Percentiles rank a stretch among this genome's conserved stretches.
Conservation (phyloP, 495 filamentous ascomycete genomes). For the Recurvomyces mirabilis region DNA sequence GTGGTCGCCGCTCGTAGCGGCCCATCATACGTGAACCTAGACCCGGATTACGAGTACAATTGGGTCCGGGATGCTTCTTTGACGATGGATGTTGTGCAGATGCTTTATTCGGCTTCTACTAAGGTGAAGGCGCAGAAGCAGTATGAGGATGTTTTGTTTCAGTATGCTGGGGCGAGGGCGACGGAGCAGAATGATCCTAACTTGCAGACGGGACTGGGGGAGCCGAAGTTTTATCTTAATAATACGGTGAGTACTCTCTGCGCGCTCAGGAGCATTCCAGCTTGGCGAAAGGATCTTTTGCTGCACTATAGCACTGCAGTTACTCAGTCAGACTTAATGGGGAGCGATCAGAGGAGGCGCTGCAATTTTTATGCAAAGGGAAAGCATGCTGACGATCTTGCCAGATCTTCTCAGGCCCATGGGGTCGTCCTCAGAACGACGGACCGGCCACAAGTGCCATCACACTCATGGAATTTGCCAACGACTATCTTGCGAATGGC, state of each 20-base stretch:
- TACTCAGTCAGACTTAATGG: no score
- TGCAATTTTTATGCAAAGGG: no score
- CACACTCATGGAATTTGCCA: slow-evolving; percentile 24
- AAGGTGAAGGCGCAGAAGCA: slow-evolving; percentile 5
- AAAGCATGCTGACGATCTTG: no score
- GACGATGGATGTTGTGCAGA: slow-evolving; percentile 23
- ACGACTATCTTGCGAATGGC: slow-evolving; percentile 18
- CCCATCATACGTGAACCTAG: slow-evolving; percentile 10
- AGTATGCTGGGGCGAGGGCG: slow-evolving; percentile 19
- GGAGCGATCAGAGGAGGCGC: no score
- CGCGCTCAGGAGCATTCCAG: no score
- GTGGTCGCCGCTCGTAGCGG: slow-evolving; percentile 21
- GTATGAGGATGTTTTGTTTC: slow-evolving; percentile 20
- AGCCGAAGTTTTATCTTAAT: slow-evolving; percentile 24
- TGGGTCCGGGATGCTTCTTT: slow-evolving; percentile 19
- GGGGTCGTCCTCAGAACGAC: slow-evolving; percentile 25
- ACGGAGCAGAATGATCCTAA: slow-evolving; percentile 22
- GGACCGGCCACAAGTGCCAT: slow-evolving; percentile 23
- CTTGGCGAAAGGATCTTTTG: no score
- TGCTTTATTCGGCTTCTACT: slow-evolving; percentile 19
- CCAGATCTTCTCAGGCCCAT: slow-evolving; percentile 23
- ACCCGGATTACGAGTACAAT: slow-evolving; percentile 22
- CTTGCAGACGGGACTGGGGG: slow-evolving; percentile 20
- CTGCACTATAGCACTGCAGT: no score
- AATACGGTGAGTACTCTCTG: no score